These are phyloP conservation scores for Tetrahymena malaccensis DNA, from an alignment of 73 alveolate species.

Conservation along the genomic window DNA sequence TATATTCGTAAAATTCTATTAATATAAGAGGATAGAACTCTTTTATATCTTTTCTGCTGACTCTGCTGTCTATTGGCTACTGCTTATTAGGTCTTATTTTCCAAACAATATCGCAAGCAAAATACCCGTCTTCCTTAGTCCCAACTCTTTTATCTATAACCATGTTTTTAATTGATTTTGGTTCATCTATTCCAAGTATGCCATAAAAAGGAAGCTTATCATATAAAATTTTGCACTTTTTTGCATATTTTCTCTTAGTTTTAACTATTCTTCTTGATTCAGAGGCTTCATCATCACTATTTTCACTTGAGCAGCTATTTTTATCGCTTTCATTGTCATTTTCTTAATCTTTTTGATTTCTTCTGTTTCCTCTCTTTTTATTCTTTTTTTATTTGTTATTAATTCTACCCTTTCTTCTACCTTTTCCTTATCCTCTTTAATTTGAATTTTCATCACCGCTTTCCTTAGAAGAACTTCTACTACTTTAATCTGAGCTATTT, in stretches of 20 bases:
- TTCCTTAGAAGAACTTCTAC: not conserved
- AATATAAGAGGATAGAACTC: not conserved
- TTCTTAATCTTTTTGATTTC: not conserved
- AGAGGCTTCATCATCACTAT: not conserved
- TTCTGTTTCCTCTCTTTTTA: not conserved
- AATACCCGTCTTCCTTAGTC: not conserved
- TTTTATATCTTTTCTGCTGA: not conserved
- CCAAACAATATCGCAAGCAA: not conserved
- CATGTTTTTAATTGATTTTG: not conserved
- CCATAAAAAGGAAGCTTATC: not conserved
- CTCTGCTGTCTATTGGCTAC: not conserved
- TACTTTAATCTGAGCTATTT: not conserved
- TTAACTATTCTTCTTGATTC: not conserved
- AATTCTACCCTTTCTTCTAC: not conserved
- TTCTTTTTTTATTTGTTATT: not conserved
- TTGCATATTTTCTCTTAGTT: not conserved
- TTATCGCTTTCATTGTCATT: not conserved
- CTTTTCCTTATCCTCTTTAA: not conserved
- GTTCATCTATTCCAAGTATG: not conserved
- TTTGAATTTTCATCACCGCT: not conserved
- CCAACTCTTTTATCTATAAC: not conserved
- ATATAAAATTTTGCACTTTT: not conserved
- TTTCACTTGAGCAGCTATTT: not conserved
- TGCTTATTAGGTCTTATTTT: not conserved
- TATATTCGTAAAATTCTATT: not conserved